These are phyloP conservation scores for Malassezia caprae DNA, from an alignment of 1,284 basidiomycete genomes.

Conservation along the genomic window DNA sequence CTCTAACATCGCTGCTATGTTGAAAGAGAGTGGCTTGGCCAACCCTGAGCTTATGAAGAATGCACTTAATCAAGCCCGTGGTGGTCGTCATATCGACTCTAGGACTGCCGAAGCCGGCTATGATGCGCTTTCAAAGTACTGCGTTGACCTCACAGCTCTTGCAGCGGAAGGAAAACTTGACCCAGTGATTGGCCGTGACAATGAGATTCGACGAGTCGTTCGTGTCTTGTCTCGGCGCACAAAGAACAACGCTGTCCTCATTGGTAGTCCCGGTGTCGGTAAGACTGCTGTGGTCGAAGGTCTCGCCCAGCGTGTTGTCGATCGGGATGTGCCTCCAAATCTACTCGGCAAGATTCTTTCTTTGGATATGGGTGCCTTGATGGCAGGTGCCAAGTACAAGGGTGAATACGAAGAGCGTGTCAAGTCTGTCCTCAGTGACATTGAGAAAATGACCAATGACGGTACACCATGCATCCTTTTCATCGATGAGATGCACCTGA, in stretches of 20 bases:
- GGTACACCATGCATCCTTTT: conserved; percentile 82
- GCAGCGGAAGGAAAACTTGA: conserved; percentile 53
- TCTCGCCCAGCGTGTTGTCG: conserved; percentile 87
- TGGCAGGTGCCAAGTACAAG: conserved; percentile 91
- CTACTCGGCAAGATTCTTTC: conserved; percentile 68
- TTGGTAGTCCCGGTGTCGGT: conserved; percentile 55
- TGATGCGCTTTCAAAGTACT: conserved; percentile 49
- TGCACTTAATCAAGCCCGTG: conserved; percentile 67
- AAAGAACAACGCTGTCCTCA: conserved; percentile 84
- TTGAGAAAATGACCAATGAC: conserved; percentile 78
- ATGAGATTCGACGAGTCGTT: conserved; percentile 45
- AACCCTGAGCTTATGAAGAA: conserved; percentile 63
- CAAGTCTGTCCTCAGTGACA: conserved; percentile 77
- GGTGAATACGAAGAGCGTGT: conserved; percentile 97
- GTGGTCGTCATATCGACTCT: conserved; percentile 69
- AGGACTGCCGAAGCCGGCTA: conserved; percentile 56
- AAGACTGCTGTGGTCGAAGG: conserved; percentile 76
- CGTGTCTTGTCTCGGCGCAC: conserved; percentile 54
- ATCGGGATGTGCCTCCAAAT: conserved; percentile 83
- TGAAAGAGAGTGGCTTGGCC: conserved; percentile 67
- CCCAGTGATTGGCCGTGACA: conserved; percentile 54
- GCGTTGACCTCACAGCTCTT: conserved; percentile 55
- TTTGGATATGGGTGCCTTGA: conserved; percentile 85
- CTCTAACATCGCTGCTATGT: conserved; percentile 56
- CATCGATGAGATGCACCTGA: conserved; percentile 65